A percentile compares a stretch with the other conserved stretches of the same genome.
Evolutionary conservation across 2,329 filamentous ascomycete genomes (phyloP).

Genomic region (Teratosphaeriaceae sp.): DNA sequence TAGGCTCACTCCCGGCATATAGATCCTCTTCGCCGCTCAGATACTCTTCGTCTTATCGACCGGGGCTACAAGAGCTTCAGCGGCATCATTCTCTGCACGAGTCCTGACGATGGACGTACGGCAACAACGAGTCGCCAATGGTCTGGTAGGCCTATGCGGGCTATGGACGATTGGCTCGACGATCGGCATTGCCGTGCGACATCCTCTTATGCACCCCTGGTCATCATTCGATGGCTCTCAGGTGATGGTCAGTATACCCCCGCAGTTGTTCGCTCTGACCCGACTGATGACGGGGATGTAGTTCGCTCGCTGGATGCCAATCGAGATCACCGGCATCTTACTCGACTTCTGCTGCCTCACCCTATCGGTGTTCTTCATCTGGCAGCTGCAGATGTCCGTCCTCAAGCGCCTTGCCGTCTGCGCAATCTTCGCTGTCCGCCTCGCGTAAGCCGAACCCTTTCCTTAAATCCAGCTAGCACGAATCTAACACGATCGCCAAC

Average conservation of each 20-base stretch:
- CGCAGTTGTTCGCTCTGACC: background rate
- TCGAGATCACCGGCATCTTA: constrained; percentile 2
- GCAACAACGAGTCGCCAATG: constrained; percentile 3
- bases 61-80: background rate
- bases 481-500: background rate
- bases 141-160: constrained; percentile 1
- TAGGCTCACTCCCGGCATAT: background rate
- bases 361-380: constrained; percentile 2
- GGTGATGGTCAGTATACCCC: constrained; percentile 1
- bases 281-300: background rate
- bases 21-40: constrained; percentile 1
- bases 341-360: background rate
- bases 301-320: background rate
- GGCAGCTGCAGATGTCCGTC: constrained; percentile 3
- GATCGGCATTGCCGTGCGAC: background rate
- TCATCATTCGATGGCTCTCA: background rate
- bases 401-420: constrained; percentile 3
- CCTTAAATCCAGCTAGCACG: background rate
- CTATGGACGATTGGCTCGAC: background rate
- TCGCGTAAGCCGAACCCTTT: background rate
- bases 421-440: constrained; percentile 4
- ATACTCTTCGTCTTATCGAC: background rate
- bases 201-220: background rate
- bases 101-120: constrained; percentile 1
- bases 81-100: background rate